Evolutionary conservation across 495 filamentous ascomycete species (phyloP).

Genomic region (Cladorrhinum samala): DNA sequence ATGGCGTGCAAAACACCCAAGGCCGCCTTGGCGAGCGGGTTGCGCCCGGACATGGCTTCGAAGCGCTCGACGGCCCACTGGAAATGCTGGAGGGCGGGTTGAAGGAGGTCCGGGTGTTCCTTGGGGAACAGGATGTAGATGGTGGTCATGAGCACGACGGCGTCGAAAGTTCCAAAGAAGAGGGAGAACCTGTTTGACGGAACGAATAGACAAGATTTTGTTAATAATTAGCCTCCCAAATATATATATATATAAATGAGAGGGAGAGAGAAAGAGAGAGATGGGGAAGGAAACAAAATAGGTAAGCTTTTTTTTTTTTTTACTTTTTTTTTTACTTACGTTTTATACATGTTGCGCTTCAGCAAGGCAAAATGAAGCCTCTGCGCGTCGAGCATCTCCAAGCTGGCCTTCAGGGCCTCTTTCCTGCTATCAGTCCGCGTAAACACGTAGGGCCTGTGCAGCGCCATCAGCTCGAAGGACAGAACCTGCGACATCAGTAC

Average conservation of each 20-base stretch:
- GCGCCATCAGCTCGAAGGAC: conserved; percentile 51
- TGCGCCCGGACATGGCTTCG: conserved; percentile 42
- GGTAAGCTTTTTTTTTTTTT: too few relatives aligned
- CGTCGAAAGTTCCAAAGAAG: conserved; percentile 57
- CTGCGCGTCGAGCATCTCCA: conserved; percentile 51
- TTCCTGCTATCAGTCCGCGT: conserved; percentile 44
- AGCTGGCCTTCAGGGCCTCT: conserved; percentile 48
- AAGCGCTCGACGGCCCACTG: conserved; percentile 49
- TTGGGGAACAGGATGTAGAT: conserved; percentile 51
- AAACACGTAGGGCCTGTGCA: conserved; percentile 60
- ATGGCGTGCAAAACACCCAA: conserved; percentile 46
- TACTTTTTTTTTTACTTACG: too few relatives aligned
- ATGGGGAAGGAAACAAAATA: conserved; percentile 4
- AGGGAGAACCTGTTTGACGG: conserved; percentile 30
- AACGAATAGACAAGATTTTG: neutral
- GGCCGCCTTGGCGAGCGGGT: conserved; percentile 48
- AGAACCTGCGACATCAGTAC: conserved; percentile 41
- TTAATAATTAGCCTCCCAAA: neutral
- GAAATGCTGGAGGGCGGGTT: conserved; percentile 45
- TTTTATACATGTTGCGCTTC: conserved; percentile 48
- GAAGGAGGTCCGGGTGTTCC: conserved; percentile 37
- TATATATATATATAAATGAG: neutral
- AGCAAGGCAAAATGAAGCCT: conserved; percentile 43
- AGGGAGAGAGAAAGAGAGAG: neutral
- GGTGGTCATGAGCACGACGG: conserved; percentile 53